Percentiles rank a stretch among this genome's conserved stretches.
Conservation (phyloP, 1,284 basidiomycete species). For the Papiliotrema terrestris region DNA sequence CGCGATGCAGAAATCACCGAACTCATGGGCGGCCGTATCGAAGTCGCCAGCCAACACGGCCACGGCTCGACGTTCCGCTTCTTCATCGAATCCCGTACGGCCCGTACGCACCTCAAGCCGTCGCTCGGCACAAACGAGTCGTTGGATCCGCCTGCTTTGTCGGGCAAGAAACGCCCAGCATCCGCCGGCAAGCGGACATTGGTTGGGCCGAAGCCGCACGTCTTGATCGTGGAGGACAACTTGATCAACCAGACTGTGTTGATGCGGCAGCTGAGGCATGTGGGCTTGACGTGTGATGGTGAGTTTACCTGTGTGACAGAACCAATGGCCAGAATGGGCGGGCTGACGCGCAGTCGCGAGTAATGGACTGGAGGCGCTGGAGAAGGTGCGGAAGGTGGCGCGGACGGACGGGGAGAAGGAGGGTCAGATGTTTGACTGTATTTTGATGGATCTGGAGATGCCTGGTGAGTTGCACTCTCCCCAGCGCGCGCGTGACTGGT, state of each 20-base stretch:
- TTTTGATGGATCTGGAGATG: conserved; percentile 49
- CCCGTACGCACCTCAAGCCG: conserved; percentile 8
- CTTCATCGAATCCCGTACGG: conserved; percentile 36
- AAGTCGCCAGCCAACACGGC: conserved; percentile 35
- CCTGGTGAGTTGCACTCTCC: conserved; percentile 21
- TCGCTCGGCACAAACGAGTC: neutral
- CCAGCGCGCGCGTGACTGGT: neutral
- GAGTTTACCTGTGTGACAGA: conserved; percentile 1
- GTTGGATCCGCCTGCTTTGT: too few species aligned
- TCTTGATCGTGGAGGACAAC: conserved; percentile 48
- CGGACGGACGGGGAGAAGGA: conserved; percentile 8
- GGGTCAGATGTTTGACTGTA: conserved; percentile 35
- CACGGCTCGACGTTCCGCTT: conserved; percentile 52
- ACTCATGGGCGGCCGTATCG: conserved; percentile 43
- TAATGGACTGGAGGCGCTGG: conserved; percentile 50
- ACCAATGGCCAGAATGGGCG: neutral
- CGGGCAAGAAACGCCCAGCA: neutral
- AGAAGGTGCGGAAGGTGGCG: conserved; percentile 38
- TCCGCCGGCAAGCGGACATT: neutral
- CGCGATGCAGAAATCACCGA: conserved; percentile 34
- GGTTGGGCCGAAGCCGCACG: conserved; percentile 19
- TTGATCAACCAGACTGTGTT: conserved; percentile 48
- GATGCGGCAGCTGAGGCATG: conserved; percentile 30
- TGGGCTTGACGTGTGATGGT: conserved; percentile 31
- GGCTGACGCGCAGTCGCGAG: conserved; percentile 31